Evolutionary conservation across 257 asterid genomes (phyloP).

Genomic region (Eucommia ulmoides): DNA sequence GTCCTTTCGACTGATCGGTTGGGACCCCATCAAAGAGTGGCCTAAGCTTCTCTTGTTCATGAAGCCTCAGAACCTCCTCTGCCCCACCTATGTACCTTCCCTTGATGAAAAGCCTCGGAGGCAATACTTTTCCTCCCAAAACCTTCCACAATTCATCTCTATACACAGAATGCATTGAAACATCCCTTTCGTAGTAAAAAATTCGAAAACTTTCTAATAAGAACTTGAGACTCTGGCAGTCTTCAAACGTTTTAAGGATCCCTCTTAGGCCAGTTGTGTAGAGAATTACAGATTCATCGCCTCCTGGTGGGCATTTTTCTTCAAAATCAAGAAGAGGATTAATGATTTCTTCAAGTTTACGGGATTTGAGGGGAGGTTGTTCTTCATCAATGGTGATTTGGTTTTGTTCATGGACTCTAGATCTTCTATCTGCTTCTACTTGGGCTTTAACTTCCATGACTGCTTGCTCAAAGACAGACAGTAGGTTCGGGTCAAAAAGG

Average conservation of each 20-base stretch:
- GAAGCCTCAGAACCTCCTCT: conserved; percentile 62
- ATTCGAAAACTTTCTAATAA: conserved; percentile 47
- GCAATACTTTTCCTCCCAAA: conserved; percentile 41
- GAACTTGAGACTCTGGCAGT: conserved; percentile 53
- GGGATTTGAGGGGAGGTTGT: conserved; percentile 41
- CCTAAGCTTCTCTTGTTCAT: conserved; percentile 71
- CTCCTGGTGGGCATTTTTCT: conserved; percentile 77
- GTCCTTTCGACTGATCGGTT: conserved; percentile 23
- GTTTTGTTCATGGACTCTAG: conserved; percentile 13
- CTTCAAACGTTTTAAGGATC: conserved; percentile 74
- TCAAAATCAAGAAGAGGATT: conserved; percentile 42
- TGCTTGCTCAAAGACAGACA: conserved; percentile 59
- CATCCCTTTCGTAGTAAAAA: conserved; percentile 62
- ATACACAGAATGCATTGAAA: conserved; percentile 78
- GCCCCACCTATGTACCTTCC: conserved; percentile 96
- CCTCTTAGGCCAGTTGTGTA: conserved; percentile 92
- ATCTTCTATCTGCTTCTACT: conserved; percentile 46
- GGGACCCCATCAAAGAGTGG: conserved; percentile 71
- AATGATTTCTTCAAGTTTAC: conserved; percentile 23
- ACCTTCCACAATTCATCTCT: conserved; percentile 67
- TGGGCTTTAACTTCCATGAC: conserved; percentile 47
- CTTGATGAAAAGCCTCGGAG: conserved; percentile 72
- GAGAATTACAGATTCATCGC: conserved; percentile 44
- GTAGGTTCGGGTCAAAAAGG: conserved; percentile 65
- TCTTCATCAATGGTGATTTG: conserved; percentile 18